Conservation (phyloP, 495 filamentous ascomycete genomes). For the Margaritispora aquatica region DNA sequence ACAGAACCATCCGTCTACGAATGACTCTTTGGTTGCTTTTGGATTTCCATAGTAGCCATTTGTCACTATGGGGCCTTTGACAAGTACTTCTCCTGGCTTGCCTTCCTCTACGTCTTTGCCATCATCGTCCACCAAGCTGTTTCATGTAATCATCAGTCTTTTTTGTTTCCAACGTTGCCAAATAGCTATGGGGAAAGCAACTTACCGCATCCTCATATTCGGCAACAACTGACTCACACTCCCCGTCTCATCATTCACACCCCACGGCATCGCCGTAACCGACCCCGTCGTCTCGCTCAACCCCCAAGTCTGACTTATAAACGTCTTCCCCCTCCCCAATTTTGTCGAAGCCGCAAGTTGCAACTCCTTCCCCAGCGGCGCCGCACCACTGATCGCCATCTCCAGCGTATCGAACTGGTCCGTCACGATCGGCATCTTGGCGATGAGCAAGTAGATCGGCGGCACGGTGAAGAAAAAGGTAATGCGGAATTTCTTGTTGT, state of each 20-base stretch:
- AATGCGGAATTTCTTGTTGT: constrained; percentile 64
- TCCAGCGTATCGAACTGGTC: constrained; percentile 66
- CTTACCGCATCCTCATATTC: constrained; percentile 12
- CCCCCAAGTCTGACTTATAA: constrained; percentile 20
- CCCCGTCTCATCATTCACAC: constrained; percentile 28
- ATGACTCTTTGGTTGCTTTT: constrained; percentile 59
- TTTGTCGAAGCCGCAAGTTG: constrained; percentile 13
- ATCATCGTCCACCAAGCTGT: constrained; percentile 23
- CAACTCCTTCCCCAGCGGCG: constrained; percentile 76
- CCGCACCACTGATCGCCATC: constrained; percentile 85
- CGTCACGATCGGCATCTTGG: constrained; percentile 40
- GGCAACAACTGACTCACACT: constrained; percentile 38
- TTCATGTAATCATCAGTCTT: neutral
- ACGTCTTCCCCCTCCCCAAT: constrained; percentile 14
- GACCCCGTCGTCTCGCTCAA: constrained; percentile 29
- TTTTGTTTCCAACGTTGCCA: neutral
- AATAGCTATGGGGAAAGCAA: neutral
- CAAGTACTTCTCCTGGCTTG: constrained; percentile 57
- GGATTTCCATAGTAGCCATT: constrained; percentile 69
- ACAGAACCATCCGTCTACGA: constrained; percentile 84
- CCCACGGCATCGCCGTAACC: constrained; percentile 29
- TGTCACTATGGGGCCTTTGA: constrained; percentile 61
- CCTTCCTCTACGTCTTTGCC: constrained; percentile 31
- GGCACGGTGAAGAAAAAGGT: constrained; percentile 46
- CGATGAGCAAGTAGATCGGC: constrained; percentile 43